Conservation (phyloP, 768 basidiomycete genomes). For the Bullera alba region DNA sequence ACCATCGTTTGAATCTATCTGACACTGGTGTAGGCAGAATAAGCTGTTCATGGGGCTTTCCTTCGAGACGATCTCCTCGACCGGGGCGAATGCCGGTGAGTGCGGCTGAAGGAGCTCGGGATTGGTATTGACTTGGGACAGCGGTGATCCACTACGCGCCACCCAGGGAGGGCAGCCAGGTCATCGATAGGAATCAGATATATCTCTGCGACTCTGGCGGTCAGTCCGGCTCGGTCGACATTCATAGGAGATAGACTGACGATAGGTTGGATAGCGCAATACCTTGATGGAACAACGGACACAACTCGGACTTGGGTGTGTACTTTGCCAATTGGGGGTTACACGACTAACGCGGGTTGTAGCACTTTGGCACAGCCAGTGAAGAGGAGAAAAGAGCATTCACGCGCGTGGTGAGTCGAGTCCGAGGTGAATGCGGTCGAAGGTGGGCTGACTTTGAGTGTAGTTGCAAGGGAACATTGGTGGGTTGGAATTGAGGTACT, state of each 20-base stretch:
- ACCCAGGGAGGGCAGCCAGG: constrained; percentile 62
- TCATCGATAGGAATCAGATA: constrained; percentile 57
- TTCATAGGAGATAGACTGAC: constrained; percentile 1
- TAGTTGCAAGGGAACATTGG: constrained; percentile 42
- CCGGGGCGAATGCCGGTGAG: constrained; percentile 83
- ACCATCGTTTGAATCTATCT: not conserved
- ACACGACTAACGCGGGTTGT: not conserved
- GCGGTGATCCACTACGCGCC: constrained; percentile 93
- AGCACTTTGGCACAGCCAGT: constrained; percentile 85
- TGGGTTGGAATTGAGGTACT: constrained; percentile 3
- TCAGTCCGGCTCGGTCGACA: constrained; percentile 25
- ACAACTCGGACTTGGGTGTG: constrained; percentile 77
- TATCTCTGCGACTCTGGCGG: constrained; percentile 86
- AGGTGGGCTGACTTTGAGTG: constrained; percentile 2
- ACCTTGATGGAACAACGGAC: constrained; percentile 84
- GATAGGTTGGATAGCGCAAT: constrained; percentile 61
- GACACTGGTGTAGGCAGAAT: constrained; percentile 54
- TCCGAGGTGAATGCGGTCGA: constrained; percentile 50
- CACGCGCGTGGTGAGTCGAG: constrained; percentile 60
- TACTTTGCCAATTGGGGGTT: not conserved
- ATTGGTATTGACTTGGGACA: no score
- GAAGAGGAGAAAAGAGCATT: constrained; percentile 77
- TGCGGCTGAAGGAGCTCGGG: no score
- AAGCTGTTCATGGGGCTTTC: constrained; percentile 77
- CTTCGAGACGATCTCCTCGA: constrained; percentile 85